A percentile compares a stretch with the other conserved stretches of the same genome.
Conservation (phyloP, 192 early-diverging fungal species). For the Gamsiella multidivaricata region DNA sequence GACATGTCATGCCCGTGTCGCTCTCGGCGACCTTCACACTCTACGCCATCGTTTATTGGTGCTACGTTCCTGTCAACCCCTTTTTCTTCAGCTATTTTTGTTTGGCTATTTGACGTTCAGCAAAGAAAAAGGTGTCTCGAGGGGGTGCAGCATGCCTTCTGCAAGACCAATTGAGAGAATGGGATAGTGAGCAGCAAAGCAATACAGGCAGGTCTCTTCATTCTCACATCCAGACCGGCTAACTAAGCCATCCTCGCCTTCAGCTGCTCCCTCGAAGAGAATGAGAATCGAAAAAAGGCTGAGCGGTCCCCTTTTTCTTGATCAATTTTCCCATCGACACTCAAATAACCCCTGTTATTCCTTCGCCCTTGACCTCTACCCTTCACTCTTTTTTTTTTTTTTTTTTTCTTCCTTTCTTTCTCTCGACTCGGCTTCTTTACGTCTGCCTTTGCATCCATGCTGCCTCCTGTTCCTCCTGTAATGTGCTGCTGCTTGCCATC, state of each 20-base stretch:
- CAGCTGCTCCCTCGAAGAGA: background rate
- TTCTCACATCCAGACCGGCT: no score
- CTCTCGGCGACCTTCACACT: background rate
- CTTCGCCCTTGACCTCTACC: background rate
- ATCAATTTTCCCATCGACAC: slow-evolving; percentile 27
- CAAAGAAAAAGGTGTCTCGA: background rate
- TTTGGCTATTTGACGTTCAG: background rate
- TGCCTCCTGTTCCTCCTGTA: background rate
- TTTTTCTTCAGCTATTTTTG: slow-evolving; percentile 5
- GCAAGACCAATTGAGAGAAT: no score
- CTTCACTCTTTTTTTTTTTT: background rate
- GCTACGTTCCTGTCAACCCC: background rate
- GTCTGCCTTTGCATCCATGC: no score
- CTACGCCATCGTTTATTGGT: background rate
- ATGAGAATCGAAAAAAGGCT: background rate
- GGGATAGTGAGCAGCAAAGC: background rate
- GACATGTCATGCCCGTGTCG: slow-evolving; percentile 1
- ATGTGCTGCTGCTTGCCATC: no score
- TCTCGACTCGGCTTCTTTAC: background rate
- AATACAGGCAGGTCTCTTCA: background rate
- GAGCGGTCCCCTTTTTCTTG: slow-evolving; percentile 1
- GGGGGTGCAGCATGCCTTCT: background rate
- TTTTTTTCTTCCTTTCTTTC: background rate
- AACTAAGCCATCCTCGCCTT: background rate
- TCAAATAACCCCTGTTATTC: background rate